Evolutionary conservation across 805 yeast genomes (phyloP), one percentile per base, ranked within the genome.

Genomic region (Ascoidea tarda): DNA sequence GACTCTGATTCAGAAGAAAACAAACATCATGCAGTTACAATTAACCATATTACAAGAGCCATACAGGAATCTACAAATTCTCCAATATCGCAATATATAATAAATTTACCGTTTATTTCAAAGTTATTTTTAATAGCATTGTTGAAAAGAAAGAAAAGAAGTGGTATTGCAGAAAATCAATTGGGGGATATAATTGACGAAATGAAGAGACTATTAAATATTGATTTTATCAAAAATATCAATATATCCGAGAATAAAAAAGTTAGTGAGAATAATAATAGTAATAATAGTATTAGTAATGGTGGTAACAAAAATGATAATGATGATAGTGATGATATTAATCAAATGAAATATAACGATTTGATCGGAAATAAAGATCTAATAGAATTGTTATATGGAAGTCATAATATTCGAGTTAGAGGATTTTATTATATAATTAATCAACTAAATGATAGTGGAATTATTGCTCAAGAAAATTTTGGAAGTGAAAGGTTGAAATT

Each of bases 131-230:
- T 93, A n/a, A 78, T 78, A 51, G 86, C 89, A 0, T 62, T 87
- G 2, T 61, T 91, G 32, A 67, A 82, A 21, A 69, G 87, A 49
- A 75, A 77, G 50, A 77, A 84, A 51, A 76, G 91, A 50, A 72
- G 82, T 0, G 90, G 91, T 0, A 59, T 76, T 16, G 84, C 82
- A 1, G 96, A 88, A 57, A 80, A 80, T 54, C 63, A 81, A 0
- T 61, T 89, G 47, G 91, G 91, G 31, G 93, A 86, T 57, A 72
- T 90, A 1, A 72, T 87, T 32, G 95, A 87, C 62, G 96, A 89
- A 61, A 72, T 85, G 62, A 77, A 75, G 53, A 76, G 76, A 47
- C 64, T 81, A 5, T 69, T 76, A 14, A 68, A 76, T 55, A 60
- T 75, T 6, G 72, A 70, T 50, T 54, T 64, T 21, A 12, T 47